A percentile compares a stretch with the other conserved stretches of the same genome.
These are phyloP conservation scores for Excoecaria agallocha DNA, from an alignment of 345 rosid genomes.

Conservation along the genomic window DNA sequence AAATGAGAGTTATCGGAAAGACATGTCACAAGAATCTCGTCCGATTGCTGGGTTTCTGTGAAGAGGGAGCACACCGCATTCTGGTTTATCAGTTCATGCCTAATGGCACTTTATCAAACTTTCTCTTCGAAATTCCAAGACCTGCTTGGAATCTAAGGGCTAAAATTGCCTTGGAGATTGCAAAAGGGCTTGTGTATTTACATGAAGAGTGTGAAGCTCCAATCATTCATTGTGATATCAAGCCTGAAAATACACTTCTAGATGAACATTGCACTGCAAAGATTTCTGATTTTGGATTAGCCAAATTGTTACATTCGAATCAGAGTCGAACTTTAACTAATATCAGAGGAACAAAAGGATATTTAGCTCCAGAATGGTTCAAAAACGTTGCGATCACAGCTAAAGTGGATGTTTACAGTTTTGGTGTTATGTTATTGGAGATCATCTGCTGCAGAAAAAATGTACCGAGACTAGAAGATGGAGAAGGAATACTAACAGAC, in stretches of 20 bases:
- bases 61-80: constrained; percentile 6
- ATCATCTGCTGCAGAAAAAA: constrained; percentile 20
- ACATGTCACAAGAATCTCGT: constrained; percentile 22
- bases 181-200: constrained; percentile 14
- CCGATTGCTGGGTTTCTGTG: constrained; percentile 17
- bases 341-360: constrained; percentile 20
- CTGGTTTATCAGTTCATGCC: constrained; percentile 4
- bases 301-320: constrained; percentile 6
- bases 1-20: constrained; percentile 22
- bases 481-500: constrained; percentile 13
- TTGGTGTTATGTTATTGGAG: constrained; percentile 16
- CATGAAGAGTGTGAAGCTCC: constrained; percentile 18
- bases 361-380: constrained; percentile 19
- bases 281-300: constrained; percentile 19
- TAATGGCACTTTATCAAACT: constrained; percentile 6
- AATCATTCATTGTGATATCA: constrained; percentile 17
- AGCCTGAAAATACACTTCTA: constrained; percentile 24
- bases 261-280: not conserved
- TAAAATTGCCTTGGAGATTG: constrained; percentile 10
- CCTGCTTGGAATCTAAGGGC: constrained; percentile 4
- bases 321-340: constrained; percentile 4
- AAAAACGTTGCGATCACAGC: constrained; percentile 17
- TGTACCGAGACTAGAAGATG: not conserved
- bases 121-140: not conserved
- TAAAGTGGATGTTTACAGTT: constrained; percentile 22